A percentile compares a stretch with the other conserved stretches of the same genome.
Evolutionary conservation across 495 filamentous ascomycete species (phyloP).

Genomic region (Apodospora peruviana): DNA sequence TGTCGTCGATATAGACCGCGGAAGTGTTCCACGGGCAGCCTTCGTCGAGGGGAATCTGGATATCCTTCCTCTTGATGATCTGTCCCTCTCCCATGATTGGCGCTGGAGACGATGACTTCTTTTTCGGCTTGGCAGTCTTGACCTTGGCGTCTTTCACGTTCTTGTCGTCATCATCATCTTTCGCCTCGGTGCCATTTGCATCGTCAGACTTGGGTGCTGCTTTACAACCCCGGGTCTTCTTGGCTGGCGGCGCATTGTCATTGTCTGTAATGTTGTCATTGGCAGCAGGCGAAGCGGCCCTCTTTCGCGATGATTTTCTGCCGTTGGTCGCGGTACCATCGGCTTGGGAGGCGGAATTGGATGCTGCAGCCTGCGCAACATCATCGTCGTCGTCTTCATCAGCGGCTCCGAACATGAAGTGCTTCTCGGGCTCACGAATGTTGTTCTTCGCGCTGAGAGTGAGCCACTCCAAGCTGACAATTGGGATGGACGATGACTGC

Average conservation of each 20-base stretch:
- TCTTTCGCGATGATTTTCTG: conserved; percentile 15
- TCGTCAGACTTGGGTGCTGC: conserved; percentile 11
- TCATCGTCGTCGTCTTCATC: conserved; percentile 1
- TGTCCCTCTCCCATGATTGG: conserved; percentile 34
- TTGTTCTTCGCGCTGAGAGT: conserved; percentile 41
- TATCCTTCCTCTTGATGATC: conserved; percentile 37
- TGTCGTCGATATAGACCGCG: conserved; percentile 58
- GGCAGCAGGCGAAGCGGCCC: conserved; percentile 10
- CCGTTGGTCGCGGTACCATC: not conserved
- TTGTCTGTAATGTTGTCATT: not conserved
- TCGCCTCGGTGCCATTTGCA: conserved; percentile 6
- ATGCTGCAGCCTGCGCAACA: not conserved
- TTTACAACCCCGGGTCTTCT: conserved; percentile 19
- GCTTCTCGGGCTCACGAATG: conserved; percentile 28
- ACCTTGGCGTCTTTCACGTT: conserved; percentile 18
- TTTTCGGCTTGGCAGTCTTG: not conserved
- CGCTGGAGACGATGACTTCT: conserved; percentile 19
- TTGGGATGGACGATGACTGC: conserved; percentile 38
- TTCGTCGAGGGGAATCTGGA: conserved; percentile 45
- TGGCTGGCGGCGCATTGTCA: conserved; percentile 11
- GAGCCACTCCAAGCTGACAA: conserved; percentile 63
- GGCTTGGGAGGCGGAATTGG: conserved; percentile 3
- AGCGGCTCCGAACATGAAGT: conserved; percentile 7
- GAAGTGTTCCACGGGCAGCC: conserved; percentile 24
- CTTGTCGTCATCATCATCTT: conserved; percentile 22